A percentile compares a stretch with the other conserved stretches of the same genome.
Evolutionary conservation across 352 stramenopile genomes (phyloP).

Genomic region (Thraustotheca clavata): DNA sequence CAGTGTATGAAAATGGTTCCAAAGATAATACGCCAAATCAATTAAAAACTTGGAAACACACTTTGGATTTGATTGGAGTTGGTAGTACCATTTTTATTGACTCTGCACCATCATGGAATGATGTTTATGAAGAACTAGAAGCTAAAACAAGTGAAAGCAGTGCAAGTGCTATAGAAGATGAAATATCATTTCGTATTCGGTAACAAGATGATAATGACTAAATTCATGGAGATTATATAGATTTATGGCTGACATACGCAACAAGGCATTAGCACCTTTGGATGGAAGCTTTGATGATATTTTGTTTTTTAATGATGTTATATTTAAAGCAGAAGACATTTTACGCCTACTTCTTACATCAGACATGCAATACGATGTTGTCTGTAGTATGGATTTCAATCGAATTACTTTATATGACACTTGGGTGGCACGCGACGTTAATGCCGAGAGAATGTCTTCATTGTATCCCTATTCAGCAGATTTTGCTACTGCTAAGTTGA

Average conservation of each 20-base stretch:
- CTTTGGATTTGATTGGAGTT: background rate
- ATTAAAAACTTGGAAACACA: background rate
- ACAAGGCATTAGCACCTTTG: background rate
- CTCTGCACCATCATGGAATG: background rate
- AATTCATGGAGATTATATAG: background rate
- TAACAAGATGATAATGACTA: too few species aligned
- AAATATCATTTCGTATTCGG: background rate
- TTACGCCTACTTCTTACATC: conserved; percentile 2
- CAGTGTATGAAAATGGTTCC: conserved; percentile 8
- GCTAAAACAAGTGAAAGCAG: too few species aligned
- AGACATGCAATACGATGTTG: conserved; percentile 14
- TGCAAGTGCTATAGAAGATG: background rate
- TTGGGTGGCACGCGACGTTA: conserved; percentile 15
- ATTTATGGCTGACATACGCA: conserved; percentile 3
- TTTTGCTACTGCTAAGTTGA: background rate
- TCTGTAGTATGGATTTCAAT: conserved; percentile 19
- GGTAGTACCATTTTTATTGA: background rate
- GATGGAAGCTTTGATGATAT: conserved; percentile 4
- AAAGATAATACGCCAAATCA: background rate
- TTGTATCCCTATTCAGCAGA: conserved; percentile 13
- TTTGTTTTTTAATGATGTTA: conserved; percentile 18
- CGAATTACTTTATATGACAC: conserved; percentile 12
- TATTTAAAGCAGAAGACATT: conserved; percentile 15
- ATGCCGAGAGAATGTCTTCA: conserved; percentile 10
- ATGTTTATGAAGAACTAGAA: background rate